Evolutionary conservation across 331 rosid species (phyloP).

Genomic region (Arachis monticola): DNA sequence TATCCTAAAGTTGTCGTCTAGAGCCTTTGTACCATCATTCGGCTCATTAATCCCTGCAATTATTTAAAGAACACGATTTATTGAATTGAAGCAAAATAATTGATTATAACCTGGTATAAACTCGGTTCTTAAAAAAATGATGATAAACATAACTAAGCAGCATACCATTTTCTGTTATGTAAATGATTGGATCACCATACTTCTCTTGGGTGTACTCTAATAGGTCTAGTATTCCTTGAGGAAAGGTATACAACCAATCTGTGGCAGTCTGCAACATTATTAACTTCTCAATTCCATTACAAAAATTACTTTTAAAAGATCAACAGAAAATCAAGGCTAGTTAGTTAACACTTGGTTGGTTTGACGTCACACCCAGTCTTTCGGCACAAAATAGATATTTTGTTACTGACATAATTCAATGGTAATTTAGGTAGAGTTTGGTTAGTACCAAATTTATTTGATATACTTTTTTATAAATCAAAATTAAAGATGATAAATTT

Average conservation of each 20-base stretch:
- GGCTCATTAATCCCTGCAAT: slow-evolving; percentile 49
- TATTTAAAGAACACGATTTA: neutral
- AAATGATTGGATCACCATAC: slow-evolving; percentile 46
- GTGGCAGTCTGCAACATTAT: slow-evolving; percentile 38
- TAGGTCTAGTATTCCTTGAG: slow-evolving; percentile 48
- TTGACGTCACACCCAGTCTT: too few relatives aligned
- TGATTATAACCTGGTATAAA: too few relatives aligned
- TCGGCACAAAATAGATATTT: too few relatives aligned
- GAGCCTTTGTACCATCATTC: slow-evolving; percentile 27
- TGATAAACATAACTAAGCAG: neutral
- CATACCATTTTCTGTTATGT: slow-evolving; percentile 60
- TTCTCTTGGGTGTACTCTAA: slow-evolving; percentile 45
- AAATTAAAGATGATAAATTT: too few relatives aligned
- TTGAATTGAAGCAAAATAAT: neutral
- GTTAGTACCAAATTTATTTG: too few relatives aligned
- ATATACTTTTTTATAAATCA: too few relatives aligned
- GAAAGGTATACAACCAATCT: slow-evolving; percentile 50
- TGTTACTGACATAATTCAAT: too few relatives aligned
- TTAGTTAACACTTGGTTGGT: too few relatives aligned
- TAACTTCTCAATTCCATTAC: neutral
- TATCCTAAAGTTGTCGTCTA: slow-evolving; percentile 44
- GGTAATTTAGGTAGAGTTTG: too few relatives aligned
- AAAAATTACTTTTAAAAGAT: too few relatives aligned
- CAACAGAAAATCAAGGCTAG: too few relatives aligned
- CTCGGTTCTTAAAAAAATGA: neutral